These are phyloP conservation scores for Talaromyces pinophilus DNA, from an alignment of 2,329 filamentous ascomycete species.

Conservation along the genomic window DNA sequence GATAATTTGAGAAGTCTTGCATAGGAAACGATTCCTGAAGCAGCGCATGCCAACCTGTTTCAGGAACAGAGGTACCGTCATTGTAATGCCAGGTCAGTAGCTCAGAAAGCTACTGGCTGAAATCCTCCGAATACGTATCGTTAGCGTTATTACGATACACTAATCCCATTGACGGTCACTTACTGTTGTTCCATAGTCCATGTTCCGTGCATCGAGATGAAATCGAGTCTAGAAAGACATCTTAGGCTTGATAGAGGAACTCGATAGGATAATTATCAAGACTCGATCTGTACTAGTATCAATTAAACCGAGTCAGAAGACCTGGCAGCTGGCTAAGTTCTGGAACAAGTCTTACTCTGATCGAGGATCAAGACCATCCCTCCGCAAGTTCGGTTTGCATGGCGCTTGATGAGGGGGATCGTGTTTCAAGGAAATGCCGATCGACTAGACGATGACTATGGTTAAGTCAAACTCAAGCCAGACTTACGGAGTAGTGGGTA, in stretches of 20 bases:
- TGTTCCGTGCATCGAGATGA: not conserved
- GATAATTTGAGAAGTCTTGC: not conserved
- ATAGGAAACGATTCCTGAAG: not conserved
- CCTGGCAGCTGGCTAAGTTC: not conserved
- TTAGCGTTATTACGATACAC: not conserved
- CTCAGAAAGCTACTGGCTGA: conserved; percentile 1
- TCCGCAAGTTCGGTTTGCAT: not conserved
- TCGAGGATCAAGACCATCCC: not conserved
- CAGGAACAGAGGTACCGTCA: not conserved
- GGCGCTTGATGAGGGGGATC: conserved; percentile 2
- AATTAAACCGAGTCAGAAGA: not conserved
- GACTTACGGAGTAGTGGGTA: not conserved
- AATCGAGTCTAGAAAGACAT: not conserved
- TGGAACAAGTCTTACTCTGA: not conserved
- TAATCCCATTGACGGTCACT: not conserved
- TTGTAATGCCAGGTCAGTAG: not conserved
- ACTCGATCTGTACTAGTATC: not conserved
- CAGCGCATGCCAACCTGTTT: conserved; percentile 6
- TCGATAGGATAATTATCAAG: not conserved
- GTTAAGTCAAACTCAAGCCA: not conserved
- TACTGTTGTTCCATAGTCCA: not conserved
- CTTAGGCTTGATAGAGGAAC: not conserved
- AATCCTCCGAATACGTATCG: conserved; percentile 9
- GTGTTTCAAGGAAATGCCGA: conserved; percentile 6
- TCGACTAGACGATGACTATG: not conserved